Percentiles rank a stretch among this genome's conserved stretches.
These are phyloP conservation scores for Ustulina deusta DNA, from an alignment of 2,329 filamentous ascomycete genomes.

Conservation along the genomic window DNA sequence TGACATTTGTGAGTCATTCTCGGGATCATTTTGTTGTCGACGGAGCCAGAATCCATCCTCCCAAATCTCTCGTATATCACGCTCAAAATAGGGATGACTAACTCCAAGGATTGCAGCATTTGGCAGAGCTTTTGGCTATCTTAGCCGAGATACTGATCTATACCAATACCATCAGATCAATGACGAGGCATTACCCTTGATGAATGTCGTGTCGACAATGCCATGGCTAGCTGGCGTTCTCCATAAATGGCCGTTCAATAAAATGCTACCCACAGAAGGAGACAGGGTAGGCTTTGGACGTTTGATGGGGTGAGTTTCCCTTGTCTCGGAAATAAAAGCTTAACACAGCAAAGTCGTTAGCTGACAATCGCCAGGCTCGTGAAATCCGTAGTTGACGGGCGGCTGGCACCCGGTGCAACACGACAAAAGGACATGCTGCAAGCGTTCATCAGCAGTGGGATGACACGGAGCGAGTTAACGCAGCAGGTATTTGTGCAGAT, in stretches of 20 bases:
- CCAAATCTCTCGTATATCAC: background rate
- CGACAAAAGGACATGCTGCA: conserved; percentile 56
- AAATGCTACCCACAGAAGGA: conserved; percentile 53
- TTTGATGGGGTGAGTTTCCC: conserved; percentile 53
- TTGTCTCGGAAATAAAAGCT: background rate
- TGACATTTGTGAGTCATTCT: conserved; percentile 53
- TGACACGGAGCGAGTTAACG: conserved; percentile 53
- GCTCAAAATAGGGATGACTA: background rate
- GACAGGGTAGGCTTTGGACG: conserved; percentile 56
- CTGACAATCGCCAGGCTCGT: conserved; percentile 45
- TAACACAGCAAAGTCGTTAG: background rate
- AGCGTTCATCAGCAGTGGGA: conserved; percentile 55
- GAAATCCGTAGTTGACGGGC: conserved; percentile 45
- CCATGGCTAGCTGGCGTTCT: conserved; percentile 53
- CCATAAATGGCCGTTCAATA: conserved; percentile 54
- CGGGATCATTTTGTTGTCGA: background rate
- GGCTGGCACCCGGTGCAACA: conserved; percentile 44
- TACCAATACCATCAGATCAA: conserved; percentile 60
- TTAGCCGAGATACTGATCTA: conserved; percentile 62
- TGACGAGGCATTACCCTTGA: conserved; percentile 55
- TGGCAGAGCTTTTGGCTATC: conserved; percentile 64
- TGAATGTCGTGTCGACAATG: conserved; percentile 54
- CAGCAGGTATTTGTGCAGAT: conserved; percentile 57
- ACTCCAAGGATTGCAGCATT: conserved; percentile 50
- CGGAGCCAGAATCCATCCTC: background rate